A percentile compares a stretch with the other conserved stretches of the same genome.
These are phyloP conservation scores for Cucurbita maxima DNA, from an alignment of 306 rosid genomes.

Conservation along the genomic window DNA sequence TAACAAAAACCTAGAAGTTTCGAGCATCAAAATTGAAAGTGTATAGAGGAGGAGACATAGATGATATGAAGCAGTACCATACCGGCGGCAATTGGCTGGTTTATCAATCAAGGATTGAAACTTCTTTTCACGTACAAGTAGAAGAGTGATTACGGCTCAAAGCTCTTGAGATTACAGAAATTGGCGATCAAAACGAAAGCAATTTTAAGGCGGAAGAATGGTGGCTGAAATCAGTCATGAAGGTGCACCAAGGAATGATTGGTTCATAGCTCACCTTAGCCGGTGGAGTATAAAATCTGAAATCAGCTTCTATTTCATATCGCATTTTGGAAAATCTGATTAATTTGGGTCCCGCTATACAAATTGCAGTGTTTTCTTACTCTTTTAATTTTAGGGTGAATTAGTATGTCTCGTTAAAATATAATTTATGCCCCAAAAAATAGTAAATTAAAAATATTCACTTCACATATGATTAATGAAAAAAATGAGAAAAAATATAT, in stretches of 20 bases:
- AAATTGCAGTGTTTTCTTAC: no score
- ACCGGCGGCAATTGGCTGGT: background rate
- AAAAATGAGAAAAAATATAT: no score
- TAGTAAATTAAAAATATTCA: no score
- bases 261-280: conserved; percentile 2
- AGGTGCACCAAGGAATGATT: background rate
- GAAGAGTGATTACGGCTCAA: background rate
- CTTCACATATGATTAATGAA: no score
- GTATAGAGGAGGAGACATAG: background rate
- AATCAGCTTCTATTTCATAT: background rate
- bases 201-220: background rate
- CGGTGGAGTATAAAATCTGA: background rate
- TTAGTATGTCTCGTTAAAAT: no score
- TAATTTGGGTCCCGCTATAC: no score
- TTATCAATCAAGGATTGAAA: background rate
- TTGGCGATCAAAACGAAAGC: background rate
- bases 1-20: background rate
- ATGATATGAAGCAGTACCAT: background rate
- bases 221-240: background rate
- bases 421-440: no score
- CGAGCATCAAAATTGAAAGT: background rate
- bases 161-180: background rate
- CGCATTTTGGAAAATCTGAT: background rate
- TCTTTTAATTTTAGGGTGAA: no score
- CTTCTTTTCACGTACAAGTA: background rate